These are phyloP conservation scores for Betula pendula DNA, from an alignment of 306 rosid species.

Conservation along the genomic window DNA sequence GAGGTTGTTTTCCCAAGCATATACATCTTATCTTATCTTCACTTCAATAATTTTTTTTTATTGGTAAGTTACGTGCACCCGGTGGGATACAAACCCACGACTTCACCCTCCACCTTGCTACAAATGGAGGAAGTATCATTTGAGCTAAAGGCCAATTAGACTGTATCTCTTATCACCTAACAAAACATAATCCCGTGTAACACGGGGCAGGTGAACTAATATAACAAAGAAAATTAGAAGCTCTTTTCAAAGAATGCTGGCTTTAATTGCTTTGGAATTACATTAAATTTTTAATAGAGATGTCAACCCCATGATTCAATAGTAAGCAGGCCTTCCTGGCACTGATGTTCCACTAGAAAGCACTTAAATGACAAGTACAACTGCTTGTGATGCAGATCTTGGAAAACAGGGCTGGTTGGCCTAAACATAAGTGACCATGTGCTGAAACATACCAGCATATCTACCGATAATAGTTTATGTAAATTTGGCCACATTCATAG, in stretches of 20 bases:
- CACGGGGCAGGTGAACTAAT: background rate
- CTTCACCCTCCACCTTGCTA: too few relatives aligned
- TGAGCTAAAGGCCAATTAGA: too few relatives aligned
- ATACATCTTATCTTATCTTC: too few relatives aligned
- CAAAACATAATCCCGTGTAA: background rate
- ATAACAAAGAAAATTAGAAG: background rate
- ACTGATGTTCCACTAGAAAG: constrained; percentile 1
- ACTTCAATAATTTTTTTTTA: too few relatives aligned
- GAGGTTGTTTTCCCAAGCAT: background rate
- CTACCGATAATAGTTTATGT: constrained; percentile 4
- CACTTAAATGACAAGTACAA: constrained; percentile 7
- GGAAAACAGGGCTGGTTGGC: constrained; percentile 9
- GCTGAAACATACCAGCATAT: constrained; percentile 12
- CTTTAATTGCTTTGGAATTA: background rate
- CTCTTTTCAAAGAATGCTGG: background rate
- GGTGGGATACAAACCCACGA: too few relatives aligned
- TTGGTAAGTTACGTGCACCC: too few relatives aligned
- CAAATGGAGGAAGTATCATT: too few relatives aligned
- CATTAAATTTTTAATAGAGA: background rate
- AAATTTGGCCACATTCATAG: constrained; percentile 5
- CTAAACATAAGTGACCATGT: constrained; percentile 20
- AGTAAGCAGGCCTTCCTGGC: background rate
- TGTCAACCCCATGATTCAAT: background rate
- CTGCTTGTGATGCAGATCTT: constrained; percentile 2
- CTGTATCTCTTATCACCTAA: too few relatives aligned